A percentile compares a stretch with the other conserved stretches of the same genome.
Conservation (phyloP, 2,329 filamentous ascomycete species). For the Laburnicola sp. region DNA sequence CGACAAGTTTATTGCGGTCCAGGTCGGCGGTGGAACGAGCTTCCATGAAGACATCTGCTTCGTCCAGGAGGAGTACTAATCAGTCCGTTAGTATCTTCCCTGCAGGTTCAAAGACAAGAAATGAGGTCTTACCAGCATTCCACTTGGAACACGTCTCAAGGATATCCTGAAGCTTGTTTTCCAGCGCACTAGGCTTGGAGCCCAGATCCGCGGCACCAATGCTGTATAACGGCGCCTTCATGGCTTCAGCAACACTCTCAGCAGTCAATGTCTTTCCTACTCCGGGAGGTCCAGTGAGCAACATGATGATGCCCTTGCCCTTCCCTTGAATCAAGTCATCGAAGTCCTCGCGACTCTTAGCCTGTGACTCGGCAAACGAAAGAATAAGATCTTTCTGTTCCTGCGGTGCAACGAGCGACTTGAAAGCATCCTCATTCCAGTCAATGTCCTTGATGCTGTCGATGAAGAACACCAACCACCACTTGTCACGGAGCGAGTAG, state of each 20-base stretch:
- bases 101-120: too few relatives aligned
- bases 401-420: conserved; percentile 71
- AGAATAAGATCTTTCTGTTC: conserved; percentile 69
- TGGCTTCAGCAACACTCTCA: conserved; percentile 81
- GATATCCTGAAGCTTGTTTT: conserved; percentile 51
- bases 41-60: conserved; percentile 65
- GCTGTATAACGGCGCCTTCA: conserved; percentile 79
- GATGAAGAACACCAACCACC: conserved; percentile 85
- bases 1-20: conserved; percentile 45
- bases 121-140: too few relatives aligned
- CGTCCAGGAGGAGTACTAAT: conserved; percentile 61
- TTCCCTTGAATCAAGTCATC: conserved; percentile 72
- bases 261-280: conserved; percentile 87
- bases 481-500: conserved; percentile 82
- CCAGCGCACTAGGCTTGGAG: too few relatives aligned
- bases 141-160: conserved; percentile 55
- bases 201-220: conserved; percentile 70
- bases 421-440: conserved; percentile 81
- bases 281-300: conserved; percentile 81
- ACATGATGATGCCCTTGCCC: conserved; percentile 77
- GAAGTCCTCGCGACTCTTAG: conserved; percentile 74
- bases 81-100: too few relatives aligned
- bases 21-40: conserved; percentile 46
- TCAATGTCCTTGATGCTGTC: conserved; percentile 75
- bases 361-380: conserved; percentile 79